phyloP scores from a whole-genome alignment of 306 rosid genomes.

The Quercus agrifolia region DNA sequence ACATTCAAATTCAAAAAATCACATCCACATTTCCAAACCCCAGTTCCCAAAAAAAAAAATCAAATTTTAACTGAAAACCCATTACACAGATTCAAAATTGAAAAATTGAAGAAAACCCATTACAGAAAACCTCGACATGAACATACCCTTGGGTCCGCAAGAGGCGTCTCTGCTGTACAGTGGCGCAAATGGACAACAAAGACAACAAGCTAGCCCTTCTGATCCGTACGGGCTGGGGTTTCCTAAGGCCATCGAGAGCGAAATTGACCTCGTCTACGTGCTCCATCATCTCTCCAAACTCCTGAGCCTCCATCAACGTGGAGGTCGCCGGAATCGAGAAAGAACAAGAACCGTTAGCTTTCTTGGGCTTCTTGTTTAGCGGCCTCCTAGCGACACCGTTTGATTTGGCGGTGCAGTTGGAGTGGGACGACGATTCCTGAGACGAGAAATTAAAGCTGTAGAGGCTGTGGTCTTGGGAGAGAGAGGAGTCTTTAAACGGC shows the following conservation, averaged over 20 bases:
- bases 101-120: not conserved
- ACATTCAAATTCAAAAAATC: conserved; percentile 1
- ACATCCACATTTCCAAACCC: too few relatives aligned
- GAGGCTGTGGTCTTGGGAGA: conserved; percentile 37
- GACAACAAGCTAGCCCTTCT: conserved; percentile 86
- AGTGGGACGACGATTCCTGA: conserved; percentile 69
- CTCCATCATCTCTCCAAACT: conserved; percentile 99
- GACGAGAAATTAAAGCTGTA: conserved; percentile 64
- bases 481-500: conserved; percentile 38
- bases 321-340: conserved; percentile 60
- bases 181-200: conserved; percentile 69
- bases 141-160: conserved; percentile 87
- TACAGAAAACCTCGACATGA: not conserved
- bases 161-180: conserved; percentile 83
- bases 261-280: conserved; percentile 95
- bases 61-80: not conserved
- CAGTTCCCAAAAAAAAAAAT: not conserved
- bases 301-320: conserved; percentile 98
- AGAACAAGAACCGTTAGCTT: too few relatives aligned
- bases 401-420: too few relatives aligned
- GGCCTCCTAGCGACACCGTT: too few relatives aligned
- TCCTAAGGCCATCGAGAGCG: conserved; percentile 85
- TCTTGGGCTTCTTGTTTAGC: too few relatives aligned
- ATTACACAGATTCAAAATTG: not conserved
- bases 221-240: conserved; percentile 87